phyloP scores from a whole-genome alignment of 2,329 filamentous ascomycete species.

The Sphaerulina musiva region DNA sequence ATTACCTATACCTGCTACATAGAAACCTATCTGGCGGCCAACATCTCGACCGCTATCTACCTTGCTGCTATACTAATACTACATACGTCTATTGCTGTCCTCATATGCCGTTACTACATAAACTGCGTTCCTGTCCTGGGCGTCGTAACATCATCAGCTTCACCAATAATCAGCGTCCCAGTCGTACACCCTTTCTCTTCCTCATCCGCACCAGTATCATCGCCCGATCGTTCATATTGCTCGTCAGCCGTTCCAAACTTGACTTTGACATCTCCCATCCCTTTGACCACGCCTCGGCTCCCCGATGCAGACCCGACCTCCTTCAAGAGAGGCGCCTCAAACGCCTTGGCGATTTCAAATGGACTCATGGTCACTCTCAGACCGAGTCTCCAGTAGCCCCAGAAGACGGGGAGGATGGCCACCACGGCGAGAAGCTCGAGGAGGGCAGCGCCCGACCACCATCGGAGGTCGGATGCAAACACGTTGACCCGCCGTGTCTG shows the following conservation, averaged over 20 bases:
- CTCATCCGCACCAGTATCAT: background rate
- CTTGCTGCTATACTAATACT: no score
- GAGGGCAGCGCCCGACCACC: constrained; percentile 12
- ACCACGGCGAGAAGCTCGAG: constrained; percentile 12
- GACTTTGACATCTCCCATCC: constrained; percentile 1
- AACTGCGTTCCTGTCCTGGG: constrained; percentile 3
- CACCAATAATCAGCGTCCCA: background rate
- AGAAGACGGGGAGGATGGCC: constrained; percentile 14
- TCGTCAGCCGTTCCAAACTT: background rate
- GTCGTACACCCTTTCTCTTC: background rate
- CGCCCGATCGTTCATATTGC: background rate
- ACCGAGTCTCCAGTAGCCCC: constrained; percentile 16
- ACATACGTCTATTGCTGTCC: no score
- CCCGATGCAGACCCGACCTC: background rate
- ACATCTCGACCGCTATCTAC: no score
- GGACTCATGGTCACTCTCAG: background rate
- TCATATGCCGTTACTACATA: background rate
- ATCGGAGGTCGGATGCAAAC: constrained; percentile 14
- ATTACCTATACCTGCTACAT: no score
- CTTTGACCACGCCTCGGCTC: constrained; percentile 1
- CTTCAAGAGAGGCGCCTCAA: background rate
- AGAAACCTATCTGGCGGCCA: no score
- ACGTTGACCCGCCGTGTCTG: constrained; percentile 15
- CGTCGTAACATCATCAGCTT: background rate
- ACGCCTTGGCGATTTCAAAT: constrained; percentile 3